Evolutionary conservation across 2,329 filamentous ascomycete species (phyloP).

Genomic region (Colletotrichum melonis): DNA sequence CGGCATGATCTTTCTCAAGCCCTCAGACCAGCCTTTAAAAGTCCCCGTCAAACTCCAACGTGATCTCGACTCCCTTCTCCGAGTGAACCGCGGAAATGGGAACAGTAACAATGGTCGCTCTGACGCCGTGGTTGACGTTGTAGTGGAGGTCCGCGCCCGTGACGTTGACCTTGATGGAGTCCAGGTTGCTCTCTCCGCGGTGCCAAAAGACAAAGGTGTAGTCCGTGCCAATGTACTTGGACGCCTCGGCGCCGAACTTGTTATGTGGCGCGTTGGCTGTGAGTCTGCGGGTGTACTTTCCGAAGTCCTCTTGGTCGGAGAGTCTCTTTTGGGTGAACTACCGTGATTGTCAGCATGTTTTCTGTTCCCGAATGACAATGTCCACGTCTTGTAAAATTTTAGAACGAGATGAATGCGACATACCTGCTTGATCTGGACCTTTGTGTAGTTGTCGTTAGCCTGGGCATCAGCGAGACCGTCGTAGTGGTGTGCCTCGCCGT

Average conservation of each 20-base stretch:
- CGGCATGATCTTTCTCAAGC: not conserved
- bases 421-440: conserved; percentile 31
- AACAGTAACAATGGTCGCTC: not conserved
- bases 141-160: not conserved
- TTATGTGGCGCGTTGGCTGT: not conserved
- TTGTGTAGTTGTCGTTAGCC: not conserved
- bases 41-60: not conserved
- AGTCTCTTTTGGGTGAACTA: not conserved
- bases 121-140: not conserved
- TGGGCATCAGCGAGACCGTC: not conserved
- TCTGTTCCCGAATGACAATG: rapidly evolving
- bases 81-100: not conserved
- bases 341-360: not conserved
- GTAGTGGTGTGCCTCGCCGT: not conserved
- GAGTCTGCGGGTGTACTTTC: not conserved
- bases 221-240: conserved; percentile 21
- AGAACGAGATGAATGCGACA: not conserved
- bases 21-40: not conserved
- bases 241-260: not conserved
- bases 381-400: rapidly evolving
- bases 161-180: not conserved
- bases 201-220: conserved; percentile 40
- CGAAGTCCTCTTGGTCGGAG: not conserved
- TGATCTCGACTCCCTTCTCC: not conserved
- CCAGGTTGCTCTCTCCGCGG: not conserved